Evolutionary conservation across 768 basidiomycete genomes (phyloP).

Genomic region (Tephrocybe sp.): DNA sequence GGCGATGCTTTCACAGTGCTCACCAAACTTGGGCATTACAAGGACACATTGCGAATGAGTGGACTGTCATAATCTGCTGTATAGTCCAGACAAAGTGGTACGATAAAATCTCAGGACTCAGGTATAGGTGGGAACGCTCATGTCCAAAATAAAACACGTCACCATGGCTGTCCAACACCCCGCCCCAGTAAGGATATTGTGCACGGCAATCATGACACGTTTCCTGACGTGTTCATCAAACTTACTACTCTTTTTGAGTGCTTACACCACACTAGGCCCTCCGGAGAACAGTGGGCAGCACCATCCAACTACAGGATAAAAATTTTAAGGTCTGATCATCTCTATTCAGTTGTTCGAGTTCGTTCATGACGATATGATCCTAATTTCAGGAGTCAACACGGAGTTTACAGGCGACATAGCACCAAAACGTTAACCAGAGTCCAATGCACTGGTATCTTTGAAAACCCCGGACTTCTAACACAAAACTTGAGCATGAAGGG

Average conservation of each 20-base stretch:
- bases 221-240: constrained; percentile 14
- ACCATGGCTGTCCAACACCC: background rate
- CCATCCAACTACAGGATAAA: constrained; percentile 6
- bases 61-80: too few relatives aligned
- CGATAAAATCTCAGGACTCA: constrained; percentile 1
- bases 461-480: too few relatives aligned
- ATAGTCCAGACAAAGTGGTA: background rate
- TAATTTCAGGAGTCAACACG: background rate
- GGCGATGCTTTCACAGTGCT: background rate
- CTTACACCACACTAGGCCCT: constrained; percentile 1
- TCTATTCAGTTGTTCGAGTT: background rate
- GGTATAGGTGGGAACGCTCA: constrained; percentile 1
- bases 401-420: background rate
- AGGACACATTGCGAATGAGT: too few relatives aligned
- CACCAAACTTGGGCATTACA: too few relatives aligned
- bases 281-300: constrained; percentile 3
- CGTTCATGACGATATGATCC: background rate
- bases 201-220: constrained; percentile 15
- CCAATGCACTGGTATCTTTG: background rate
- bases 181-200: constrained; percentile 12
- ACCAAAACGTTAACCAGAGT: background rate
- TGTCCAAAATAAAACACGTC: constrained; percentile 2
- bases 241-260: background rate
- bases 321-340: background rate
- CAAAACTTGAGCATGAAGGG: background rate